Percentiles rank a stretch among this genome's conserved stretches.
Evolutionary conservation across 345 rosid genomes (phyloP).

Genomic region (Geranium brycei): DNA sequence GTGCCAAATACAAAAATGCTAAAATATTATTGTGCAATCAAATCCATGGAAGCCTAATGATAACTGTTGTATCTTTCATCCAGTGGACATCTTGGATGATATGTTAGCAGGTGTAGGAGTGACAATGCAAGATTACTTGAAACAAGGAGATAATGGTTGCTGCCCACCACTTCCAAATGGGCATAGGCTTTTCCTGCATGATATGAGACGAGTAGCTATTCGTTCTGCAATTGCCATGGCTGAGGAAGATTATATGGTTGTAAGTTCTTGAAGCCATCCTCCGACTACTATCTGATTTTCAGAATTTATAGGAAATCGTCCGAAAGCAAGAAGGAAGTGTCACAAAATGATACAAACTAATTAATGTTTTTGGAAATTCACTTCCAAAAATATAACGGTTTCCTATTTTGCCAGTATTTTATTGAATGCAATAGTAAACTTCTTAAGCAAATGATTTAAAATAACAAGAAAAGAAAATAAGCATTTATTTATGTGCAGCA

Average conservation of each 20-base stretch:
- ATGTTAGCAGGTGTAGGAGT: slow-evolving; percentile 89
- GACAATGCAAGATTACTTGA: slow-evolving; percentile 88
- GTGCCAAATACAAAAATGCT: neutral
- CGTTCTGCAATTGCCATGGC: slow-evolving; percentile 96
- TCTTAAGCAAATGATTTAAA: too few species aligned
- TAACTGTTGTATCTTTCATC: slow-evolving; percentile 10
- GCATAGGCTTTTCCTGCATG: slow-evolving; percentile 77
- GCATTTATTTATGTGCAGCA: too few species aligned
- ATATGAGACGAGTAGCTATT: slow-evolving; percentile 81
- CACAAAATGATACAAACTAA: neutral
- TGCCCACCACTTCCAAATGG: slow-evolving; percentile 88
- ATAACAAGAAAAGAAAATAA: too few species aligned
- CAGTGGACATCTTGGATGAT: slow-evolving; percentile 94
- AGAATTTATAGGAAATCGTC: slow-evolving; percentile 1
- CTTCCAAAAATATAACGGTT: too few species aligned
- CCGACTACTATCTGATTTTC: neutral
- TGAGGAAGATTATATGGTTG: slow-evolving; percentile 95
- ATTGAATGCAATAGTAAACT: too few species aligned
- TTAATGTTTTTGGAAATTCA: neutral
- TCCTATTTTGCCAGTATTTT: too few species aligned
- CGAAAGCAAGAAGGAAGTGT: neutral
- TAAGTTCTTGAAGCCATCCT: slow-evolving; percentile 32
- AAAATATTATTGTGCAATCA: neutral
- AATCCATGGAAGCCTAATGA: neutral
- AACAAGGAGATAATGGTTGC: slow-evolving; percentile 73